Conservation (phyloP, 352 stramenopile genomes). For the Pythium aquatile region DNA sequence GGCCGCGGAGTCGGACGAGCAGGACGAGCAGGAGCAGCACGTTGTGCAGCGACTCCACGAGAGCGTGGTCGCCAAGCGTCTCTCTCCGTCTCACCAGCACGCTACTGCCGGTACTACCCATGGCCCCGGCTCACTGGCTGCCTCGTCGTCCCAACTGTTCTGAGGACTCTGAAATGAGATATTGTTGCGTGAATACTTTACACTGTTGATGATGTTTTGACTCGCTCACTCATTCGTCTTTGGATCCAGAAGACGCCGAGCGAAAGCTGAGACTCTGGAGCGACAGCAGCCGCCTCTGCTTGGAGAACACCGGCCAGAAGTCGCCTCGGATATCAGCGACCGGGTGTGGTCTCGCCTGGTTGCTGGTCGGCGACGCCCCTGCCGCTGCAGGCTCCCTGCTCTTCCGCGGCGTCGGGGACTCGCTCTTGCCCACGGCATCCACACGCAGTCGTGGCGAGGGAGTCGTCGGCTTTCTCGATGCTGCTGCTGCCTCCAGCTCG, state of each 20-base stretch:
- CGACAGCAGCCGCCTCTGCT: constrained; percentile 60
- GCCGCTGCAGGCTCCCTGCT: constrained; percentile 3
- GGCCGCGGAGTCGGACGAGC: not conserved
- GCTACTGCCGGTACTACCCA: not conserved
- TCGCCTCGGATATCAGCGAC: constrained; percentile 15
- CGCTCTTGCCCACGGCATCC: not conserved
- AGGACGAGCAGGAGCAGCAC: not conserved
- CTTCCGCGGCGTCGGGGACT: constrained; percentile 6
- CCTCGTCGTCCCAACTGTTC: constrained; percentile 16
- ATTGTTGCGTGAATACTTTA: not conserved
- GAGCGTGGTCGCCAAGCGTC: constrained; percentile 39
- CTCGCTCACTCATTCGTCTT: constrained; percentile 19
- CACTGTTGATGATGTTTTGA: not conserved
- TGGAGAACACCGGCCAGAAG: constrained; percentile 54
- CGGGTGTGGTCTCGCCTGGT: not conserved
- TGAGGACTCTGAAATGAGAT: not conserved
- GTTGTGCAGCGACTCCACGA: constrained; percentile 21
- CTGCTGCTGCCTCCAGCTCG: constrained; percentile 37
- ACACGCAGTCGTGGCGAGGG: not conserved
- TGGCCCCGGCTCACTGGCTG: not conserved
- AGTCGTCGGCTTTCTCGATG: constrained; percentile 1
- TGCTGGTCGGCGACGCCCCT: not conserved
- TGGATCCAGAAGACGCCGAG: constrained; percentile 21
- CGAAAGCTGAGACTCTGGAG: constrained; percentile 53
- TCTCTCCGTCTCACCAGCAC: not conserved